phyloP scores from a whole-genome alignment of 2,329 filamentous ascomycete genomes.

The Aspergillus sergii region DNA sequence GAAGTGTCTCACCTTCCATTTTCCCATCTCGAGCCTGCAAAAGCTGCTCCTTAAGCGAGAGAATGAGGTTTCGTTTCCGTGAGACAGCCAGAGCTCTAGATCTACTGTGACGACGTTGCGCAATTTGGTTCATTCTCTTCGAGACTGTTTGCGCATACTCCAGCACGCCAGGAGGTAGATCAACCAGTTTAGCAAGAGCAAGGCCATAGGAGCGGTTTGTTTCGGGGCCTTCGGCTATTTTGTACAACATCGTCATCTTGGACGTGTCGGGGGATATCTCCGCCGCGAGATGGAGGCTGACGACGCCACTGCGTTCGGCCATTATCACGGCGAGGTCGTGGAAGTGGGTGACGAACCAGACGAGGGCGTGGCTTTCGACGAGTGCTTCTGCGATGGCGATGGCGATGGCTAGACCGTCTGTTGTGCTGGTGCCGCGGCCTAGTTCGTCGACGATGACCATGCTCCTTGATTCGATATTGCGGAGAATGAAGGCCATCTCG shows the following conservation, averaged over 20 bases:
- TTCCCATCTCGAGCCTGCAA: constrained; percentile 66
- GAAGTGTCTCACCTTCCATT: constrained; percentile 66
- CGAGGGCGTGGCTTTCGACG: constrained; percentile 73
- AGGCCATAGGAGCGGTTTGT: constrained; percentile 79
- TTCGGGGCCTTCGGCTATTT: constrained; percentile 71
- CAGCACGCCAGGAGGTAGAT: constrained; percentile 70
- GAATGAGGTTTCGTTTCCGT: constrained; percentile 70
- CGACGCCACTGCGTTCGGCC: constrained; percentile 72
- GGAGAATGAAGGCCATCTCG: constrained; percentile 89
- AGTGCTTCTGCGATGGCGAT: constrained; percentile 87
- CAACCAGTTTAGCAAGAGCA: constrained; percentile 73
- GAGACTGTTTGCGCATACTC: constrained; percentile 69
- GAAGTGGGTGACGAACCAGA: constrained; percentile 97
- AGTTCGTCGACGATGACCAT: constrained; percentile 89
- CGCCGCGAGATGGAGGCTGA: constrained; percentile 79
- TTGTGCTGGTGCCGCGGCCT: constrained; percentile 84
- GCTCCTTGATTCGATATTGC: constrained; percentile 75
- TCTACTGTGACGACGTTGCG: constrained; percentile 60
- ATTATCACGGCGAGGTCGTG: constrained; percentile 77
- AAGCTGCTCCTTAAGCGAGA: constrained; percentile 73
- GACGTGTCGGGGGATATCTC: constrained; percentile 60
- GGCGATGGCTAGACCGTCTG: constrained; percentile 86
- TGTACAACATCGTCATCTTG: constrained; percentile 86
- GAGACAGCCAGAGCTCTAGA: constrained; percentile 62
- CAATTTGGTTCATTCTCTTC: constrained; percentile 59